Base-by-base conservation (phyloP, 108 stramenopile species). In the Pseudonitzschia delicatissima region DNA sequence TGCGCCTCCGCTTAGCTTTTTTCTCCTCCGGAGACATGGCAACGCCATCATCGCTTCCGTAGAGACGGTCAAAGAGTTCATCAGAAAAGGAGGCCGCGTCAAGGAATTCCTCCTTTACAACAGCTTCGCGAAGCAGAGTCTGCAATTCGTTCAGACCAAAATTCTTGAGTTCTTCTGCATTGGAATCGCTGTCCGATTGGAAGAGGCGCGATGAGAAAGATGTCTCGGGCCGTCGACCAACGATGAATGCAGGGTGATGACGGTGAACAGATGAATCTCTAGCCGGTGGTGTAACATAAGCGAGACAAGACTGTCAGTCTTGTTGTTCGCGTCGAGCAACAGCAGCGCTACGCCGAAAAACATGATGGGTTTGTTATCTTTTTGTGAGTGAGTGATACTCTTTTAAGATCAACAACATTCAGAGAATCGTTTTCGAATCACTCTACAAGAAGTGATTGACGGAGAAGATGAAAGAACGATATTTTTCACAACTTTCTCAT, bases 71-170 rank as follows among this genome's bases (percentile, higher is more conserved):
- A 32, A 84, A 81, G 37, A 92, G 51, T 62, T 75, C 80, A 65
- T 87, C 80, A 18, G 85, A 83, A 32, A 81, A 69, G 4, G 69
- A 61, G n/a, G 58, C 77, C 6, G 88, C 88, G n/a, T 87, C 73
- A 15, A 79, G 63, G 64, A 77, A 82, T 36, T 93, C 88, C 75
- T 90, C 69, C 23, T 68, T 45, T 49, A 73, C 58, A 4, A 80
- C 76, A 49, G 89, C 92, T 9, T 77, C 67, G 20, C 89, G 85
- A n/a, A 90, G 72, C 63, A 85, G 71, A 28, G 91, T 93, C 64
- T 93, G 88, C 33, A 93, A 72, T 63, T 93, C 91, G 52, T 93
- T 93, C 29, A 92, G 81, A 12, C 91, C 86, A 86, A 91, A 85
- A 20, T 17, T 33, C 27, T 6, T 17, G 9, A 51, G 36, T 40